Conservation (phyloP, 495 filamentous ascomycete species). For the Podospora comata region DNA sequence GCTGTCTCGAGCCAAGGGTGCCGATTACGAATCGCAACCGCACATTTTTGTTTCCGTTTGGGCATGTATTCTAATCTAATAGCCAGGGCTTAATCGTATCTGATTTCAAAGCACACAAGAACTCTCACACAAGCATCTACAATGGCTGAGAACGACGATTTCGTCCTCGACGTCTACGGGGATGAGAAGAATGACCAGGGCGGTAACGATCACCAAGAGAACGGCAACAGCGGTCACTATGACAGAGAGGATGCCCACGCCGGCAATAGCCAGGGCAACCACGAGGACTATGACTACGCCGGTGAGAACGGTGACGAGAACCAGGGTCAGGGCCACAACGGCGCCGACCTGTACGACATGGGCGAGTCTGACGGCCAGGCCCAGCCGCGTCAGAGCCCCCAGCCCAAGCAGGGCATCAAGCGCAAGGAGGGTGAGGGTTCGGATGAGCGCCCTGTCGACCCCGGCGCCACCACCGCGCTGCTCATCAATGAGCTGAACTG, state of each 20-base stretch:
- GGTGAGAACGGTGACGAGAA: constrained; percentile 33
- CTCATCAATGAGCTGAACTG: constrained; percentile 86
- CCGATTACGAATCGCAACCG: neutral
- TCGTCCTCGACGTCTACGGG: constrained; percentile 98
- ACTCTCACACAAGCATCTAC: constrained; percentile 1
- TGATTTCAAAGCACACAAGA: constrained; percentile 8
- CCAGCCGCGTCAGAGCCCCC: constrained; percentile 35
- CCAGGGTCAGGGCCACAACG: constrained; percentile 33
- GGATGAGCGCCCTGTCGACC: constrained; percentile 75
- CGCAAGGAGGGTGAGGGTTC: constrained; percentile 67
- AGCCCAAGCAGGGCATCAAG: constrained; percentile 64
- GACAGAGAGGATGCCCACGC: constrained; percentile 57
- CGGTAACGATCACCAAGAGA: constrained; percentile 56
- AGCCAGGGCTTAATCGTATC: constrained; percentile 22
- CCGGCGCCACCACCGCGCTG: constrained; percentile 76
- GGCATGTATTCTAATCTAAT: constrained; percentile 35
- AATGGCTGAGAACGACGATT: constrained; percentile 72
- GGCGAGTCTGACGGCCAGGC: constrained; percentile 6
- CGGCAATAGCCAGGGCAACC: constrained; percentile 30
- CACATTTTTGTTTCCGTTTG: constrained; percentile 13
- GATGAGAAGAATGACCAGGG: constrained; percentile 60
- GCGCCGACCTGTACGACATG: constrained; percentile 36
- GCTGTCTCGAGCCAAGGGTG: constrained; percentile 27
- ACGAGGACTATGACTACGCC: constrained; percentile 38
- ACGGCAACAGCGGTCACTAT: constrained; percentile 91